Evolutionary conservation across 106 monocot genomes (phyloP), one percentile per base, ranked within the genome.

Genomic region (Dioscorea zingiberensis): DNA sequence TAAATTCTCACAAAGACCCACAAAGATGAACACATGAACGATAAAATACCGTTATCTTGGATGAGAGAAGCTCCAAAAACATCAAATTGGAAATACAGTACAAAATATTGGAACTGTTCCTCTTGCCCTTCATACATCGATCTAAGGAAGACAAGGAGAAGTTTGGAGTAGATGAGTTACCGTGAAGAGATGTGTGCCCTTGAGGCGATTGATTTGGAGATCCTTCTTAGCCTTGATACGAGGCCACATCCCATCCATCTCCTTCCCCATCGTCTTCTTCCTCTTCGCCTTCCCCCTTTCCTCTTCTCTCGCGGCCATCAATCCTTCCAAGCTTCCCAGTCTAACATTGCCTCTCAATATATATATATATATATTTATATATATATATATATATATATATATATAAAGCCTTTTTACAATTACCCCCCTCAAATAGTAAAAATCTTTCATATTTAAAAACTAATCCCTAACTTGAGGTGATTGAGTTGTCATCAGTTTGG

Each of bases 121-220:
- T 25, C 2, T 7, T 10, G 6, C 22, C 21, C 26, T 59, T 14
- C 18, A 21, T 21, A 21, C 22, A 21, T 12, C 14, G 13, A 22
- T n/a, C 29, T 13, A 14, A 47, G 8, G 26, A 30, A 22, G 24
- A 62, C n/a, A n/a, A n/a, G n/a, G n/a, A n/a, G 23, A 21, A 53
- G 13, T 54, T 55, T 49, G 16, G 22, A 17, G 26, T 15, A 4
- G n/a, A 30, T 22, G 13, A 45, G 60, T 4, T 76, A 87, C 87
- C 71, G 83, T 87, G 67, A 83, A 77, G 67, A 87, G 83, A 64
- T 71, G 67, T 55, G 48, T 77, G 47, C 69, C 58, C 62, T 74
- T 83, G 74, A 87, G 79, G 38, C 73, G 80, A 70, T 83, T 77
- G 70, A 77, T 64, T 22, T 68, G 72, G 62, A 87, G 79, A 69